A percentile compares a stretch with the other conserved stretches of the same genome.
Evolutionary conservation across 75 land plant genomes (phyloP).

Genomic region (Picea sitchensis): DNA sequence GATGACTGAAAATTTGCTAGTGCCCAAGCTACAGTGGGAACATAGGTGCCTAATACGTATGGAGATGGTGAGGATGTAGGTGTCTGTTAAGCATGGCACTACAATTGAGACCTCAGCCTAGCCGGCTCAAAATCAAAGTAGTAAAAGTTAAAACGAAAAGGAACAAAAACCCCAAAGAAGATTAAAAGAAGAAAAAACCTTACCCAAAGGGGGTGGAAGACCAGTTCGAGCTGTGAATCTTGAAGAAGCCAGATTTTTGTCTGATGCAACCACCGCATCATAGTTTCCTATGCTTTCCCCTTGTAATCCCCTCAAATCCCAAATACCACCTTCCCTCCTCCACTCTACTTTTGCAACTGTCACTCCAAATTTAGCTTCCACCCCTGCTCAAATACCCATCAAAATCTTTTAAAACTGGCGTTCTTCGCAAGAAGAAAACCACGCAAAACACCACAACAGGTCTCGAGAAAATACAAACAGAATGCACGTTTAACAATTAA

Average conservation of each 20-base stretch:
- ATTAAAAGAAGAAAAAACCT: background rate
- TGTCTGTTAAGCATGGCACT: too few relatives aligned
- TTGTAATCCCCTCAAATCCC: conserved; percentile 57
- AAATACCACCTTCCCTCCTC: conserved; percentile 35
- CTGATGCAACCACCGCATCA: conserved; percentile 65
- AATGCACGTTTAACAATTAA: background rate
- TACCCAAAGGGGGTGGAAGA: conserved; percentile 66
- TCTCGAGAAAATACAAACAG: background rate
- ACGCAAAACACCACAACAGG: conserved; percentile 6
- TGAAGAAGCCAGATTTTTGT: conserved; percentile 61
- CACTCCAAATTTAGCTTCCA: conserved; percentile 56
- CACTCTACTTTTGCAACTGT: conserved; percentile 65
- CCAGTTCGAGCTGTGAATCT: conserved; percentile 48
- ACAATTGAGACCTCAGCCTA: too few relatives aligned
- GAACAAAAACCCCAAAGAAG: background rate
- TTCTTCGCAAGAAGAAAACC: conserved; percentile 2
- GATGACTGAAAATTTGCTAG: too few relatives aligned
- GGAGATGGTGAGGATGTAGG: too few relatives aligned
- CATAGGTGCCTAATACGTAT: too few relatives aligned
- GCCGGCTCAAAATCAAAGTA: background rate
- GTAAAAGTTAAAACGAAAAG: background rate
- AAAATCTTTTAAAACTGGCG: background rate
- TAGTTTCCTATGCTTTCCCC: conserved; percentile 55
- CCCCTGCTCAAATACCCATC: conserved; percentile 38
- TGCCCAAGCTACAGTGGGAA: too few relatives aligned